Conservation (phyloP, 2,329 filamentous ascomycete genomes). For the Botrytis fabae region DNA sequence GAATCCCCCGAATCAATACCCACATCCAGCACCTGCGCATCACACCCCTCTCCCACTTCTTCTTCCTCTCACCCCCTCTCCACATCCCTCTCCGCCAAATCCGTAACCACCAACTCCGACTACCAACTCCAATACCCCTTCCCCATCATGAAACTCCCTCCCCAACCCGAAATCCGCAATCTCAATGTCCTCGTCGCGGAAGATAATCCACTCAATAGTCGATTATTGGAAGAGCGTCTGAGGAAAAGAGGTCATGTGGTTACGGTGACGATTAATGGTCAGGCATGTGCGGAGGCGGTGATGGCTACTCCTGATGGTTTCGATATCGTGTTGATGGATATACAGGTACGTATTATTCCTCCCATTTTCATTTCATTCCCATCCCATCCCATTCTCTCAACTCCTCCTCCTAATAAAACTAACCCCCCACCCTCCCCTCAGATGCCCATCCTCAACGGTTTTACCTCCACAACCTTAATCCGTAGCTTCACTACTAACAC, state of each 20-base stretch:
- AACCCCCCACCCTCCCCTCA: slow-evolving; percentile 41
- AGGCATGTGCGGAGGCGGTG: slow-evolving; percentile 75
- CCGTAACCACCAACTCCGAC: slow-evolving; percentile 10
- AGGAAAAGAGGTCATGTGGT: slow-evolving; percentile 75
- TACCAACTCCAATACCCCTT: slow-evolving; percentile 31
- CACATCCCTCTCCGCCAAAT: neutral
- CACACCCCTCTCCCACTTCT: neutral
- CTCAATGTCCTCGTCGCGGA: slow-evolving; percentile 73
- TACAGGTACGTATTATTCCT: slow-evolving; percentile 65
- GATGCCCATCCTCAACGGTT: slow-evolving; percentile 91
- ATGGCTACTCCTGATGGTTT: slow-evolving; percentile 62
- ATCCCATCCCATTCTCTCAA: neutral
- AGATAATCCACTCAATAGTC: slow-evolving; percentile 85
- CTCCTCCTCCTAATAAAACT: neutral
- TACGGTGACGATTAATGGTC: slow-evolving; percentile 73
- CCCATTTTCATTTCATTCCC: neutral
- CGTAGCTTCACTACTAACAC: slow-evolving; percentile 55
- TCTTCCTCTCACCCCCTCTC: neutral
- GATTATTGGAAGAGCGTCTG: slow-evolving; percentile 75
- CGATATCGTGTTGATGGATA: slow-evolving; percentile 87
- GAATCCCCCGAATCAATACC: neutral
- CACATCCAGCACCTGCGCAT: neutral
- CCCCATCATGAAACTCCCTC: slow-evolving; percentile 1
- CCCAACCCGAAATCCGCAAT: slow-evolving; percentile 28
- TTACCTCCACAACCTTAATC: slow-evolving; percentile 81